Evolutionary conservation across 768 basidiomycete species (phyloP).

Genomic region (Kwoniella heveanensis): DNA sequence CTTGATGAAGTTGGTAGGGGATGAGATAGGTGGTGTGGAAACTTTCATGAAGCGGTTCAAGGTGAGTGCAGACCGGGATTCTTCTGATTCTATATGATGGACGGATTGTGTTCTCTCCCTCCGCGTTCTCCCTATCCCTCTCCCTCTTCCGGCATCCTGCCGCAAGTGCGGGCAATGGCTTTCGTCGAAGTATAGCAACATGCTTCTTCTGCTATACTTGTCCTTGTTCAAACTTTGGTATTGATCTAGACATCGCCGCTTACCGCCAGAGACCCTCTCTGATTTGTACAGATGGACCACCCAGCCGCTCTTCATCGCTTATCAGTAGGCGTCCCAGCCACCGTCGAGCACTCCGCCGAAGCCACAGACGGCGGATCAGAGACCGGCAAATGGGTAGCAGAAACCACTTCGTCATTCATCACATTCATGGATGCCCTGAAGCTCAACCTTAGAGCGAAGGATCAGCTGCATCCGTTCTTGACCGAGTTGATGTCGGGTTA

Average conservation of each 20-base stretch:
- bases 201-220: too few species aligned
- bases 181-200: too few species aligned
- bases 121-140: too few species aligned
- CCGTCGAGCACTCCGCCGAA: constrained; percentile 91
- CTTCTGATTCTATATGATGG: too few species aligned
- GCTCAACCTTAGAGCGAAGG: constrained; percentile 89
- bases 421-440: constrained; percentile 98
- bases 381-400: constrained; percentile 94
- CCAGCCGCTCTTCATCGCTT: constrained; percentile 89
- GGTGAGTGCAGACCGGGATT: constrained; percentile 62
- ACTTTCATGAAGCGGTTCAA: constrained; percentile 87
- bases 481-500: constrained; percentile 95
- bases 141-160: too few species aligned
- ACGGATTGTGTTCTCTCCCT: too few species aligned
- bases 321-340: constrained; percentile 91
- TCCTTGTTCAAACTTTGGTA: too few species aligned
- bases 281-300: constrained; percentile 73
- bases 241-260: too few species aligned
- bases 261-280: too few species aligned
- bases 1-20: constrained; percentile 90
- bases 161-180: too few species aligned
- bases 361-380: constrained; percentile 66
- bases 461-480: constrained; percentile 89
- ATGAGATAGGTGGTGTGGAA: constrained; percentile 68
- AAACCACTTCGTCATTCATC: constrained; percentile 97